These are phyloP conservation scores for Leptographium galeiforme DNA, from an alignment of 2,329 filamentous ascomycete genomes.

Conservation along the genomic window DNA sequence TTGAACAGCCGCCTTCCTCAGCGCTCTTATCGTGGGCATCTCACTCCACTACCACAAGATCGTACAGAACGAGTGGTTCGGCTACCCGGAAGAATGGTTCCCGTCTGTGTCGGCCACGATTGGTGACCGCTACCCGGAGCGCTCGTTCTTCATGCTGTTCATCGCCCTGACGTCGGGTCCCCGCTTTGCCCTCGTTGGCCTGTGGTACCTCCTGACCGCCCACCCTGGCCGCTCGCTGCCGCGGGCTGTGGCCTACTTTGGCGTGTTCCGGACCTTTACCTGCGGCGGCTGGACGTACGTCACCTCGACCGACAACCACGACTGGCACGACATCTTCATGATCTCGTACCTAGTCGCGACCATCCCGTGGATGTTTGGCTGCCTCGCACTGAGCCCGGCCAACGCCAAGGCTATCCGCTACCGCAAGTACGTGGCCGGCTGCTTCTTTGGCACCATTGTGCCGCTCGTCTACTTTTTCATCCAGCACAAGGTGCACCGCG, in stretches of 20 bases:
- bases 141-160: slow-evolving; percentile 93
- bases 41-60: slow-evolving; percentile 91
- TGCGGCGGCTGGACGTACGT: slow-evolving; percentile 98
- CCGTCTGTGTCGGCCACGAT: slow-evolving; percentile 94
- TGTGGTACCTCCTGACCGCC: slow-evolving; percentile 85
- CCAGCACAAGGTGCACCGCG: slow-evolving; percentile 91
- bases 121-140: slow-evolving; percentile 91
- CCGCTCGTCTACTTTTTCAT: slow-evolving; percentile 95
- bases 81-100: slow-evolving; percentile 92
- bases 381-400: slow-evolving; percentile 72
- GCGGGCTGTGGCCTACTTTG: slow-evolving; percentile 66
- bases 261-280: slow-evolving; percentile 77
- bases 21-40: slow-evolving; percentile 69
- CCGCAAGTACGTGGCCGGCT: slow-evolving; percentile 66
- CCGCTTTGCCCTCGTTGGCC: slow-evolving; percentile 74
- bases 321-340: slow-evolving; percentile 99
- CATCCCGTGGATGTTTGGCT: slow-evolving; percentile 88
- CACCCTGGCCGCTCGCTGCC: slow-evolving; percentile 63
- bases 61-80: slow-evolving; percentile 91
- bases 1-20: slow-evolving; percentile 63
- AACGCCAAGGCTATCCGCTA: slow-evolving; percentile 77
- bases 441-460: slow-evolving; percentile 83
- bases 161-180: slow-evolving; percentile 93
- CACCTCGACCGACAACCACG: slow-evolving; percentile 93
- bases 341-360: slow-evolving; percentile 93